Evolutionary conservation across 1,284 basidiomycete genomes (phyloP).

Genomic region (Mycena citricolor): DNA sequence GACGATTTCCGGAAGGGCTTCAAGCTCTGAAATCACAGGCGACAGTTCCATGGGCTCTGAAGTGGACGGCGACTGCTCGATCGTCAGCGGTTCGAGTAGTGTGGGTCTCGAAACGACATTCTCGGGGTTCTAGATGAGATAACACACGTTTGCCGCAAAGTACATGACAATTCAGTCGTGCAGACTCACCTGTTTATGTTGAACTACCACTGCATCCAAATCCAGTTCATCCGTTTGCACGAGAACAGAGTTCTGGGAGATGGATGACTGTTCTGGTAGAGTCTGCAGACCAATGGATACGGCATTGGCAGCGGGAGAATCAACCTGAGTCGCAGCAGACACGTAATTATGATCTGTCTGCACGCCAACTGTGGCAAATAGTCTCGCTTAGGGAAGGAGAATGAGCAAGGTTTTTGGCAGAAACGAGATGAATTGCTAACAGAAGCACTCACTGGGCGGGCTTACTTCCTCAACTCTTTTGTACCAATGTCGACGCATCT

Average conservation of each 20-base stretch:
- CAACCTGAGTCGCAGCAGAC: conserved; percentile 24
- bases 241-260: conserved; percentile 6
- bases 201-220: too few relatives aligned
- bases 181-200: too few relatives aligned
- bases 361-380: conserved; percentile 27
- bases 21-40: background rate
- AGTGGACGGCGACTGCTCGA: background rate
- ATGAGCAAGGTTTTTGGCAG: conserved; percentile 8
- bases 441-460: conserved; percentile 39
- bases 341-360: conserved; percentile 28
- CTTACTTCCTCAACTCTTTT: conserved; percentile 44
- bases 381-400: conserved; percentile 20
- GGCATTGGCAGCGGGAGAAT: conserved; percentile 1
- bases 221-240: conserved; percentile 26
- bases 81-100: too few relatives aligned
- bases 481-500: conserved; percentile 58
- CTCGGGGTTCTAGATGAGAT: conserved; percentile 5
- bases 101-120: too few relatives aligned
- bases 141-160: conserved; percentile 18
- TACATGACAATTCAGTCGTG: conserved; percentile 1
- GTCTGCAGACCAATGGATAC: conserved; percentile 28
- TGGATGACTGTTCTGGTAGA: conserved; percentile 17
- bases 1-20: background rate
- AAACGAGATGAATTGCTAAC: conserved; percentile 8
- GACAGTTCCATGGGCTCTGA: background rate